Conservation (phyloP, 331 rosid species). For the Prunus yedoensis region DNA sequence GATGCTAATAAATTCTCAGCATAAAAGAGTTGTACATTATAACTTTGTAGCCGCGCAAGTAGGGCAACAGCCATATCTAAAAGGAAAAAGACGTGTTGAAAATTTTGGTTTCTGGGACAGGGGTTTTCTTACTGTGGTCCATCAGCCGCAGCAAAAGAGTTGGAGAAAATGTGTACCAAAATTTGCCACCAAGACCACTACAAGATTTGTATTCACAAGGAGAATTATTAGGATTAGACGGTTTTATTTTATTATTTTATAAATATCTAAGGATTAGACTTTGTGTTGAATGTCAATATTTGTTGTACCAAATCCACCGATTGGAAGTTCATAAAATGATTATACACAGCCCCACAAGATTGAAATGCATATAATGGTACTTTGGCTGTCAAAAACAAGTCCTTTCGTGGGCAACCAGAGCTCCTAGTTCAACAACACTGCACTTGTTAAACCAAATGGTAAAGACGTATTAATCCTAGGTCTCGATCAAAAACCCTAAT, state of each 20-base stretch:
- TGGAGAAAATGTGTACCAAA: constrained; percentile 70
- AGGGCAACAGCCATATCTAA: too few species aligned
- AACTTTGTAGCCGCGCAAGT: too few species aligned
- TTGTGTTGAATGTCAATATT: neutral
- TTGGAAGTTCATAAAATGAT: constrained; percentile 21
- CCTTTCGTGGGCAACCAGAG: too few species aligned
- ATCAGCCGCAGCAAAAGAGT: constrained; percentile 57
- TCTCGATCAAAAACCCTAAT: too few species aligned
- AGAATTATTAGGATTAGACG: constrained; percentile 46
- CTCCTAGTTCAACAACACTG: too few species aligned
- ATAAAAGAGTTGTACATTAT: neutral
- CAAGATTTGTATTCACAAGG: constrained; percentile 89
- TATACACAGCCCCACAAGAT: constrained; percentile 7
- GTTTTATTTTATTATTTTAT: neutral
- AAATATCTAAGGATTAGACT: neutral
- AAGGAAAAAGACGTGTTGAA: neutral
- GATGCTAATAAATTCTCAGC: constrained; percentile 7
- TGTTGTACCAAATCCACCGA: constrained; percentile 33
- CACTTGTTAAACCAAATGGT: too few species aligned
- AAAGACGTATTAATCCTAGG: too few species aligned
- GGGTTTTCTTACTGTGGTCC: constrained; percentile 93
- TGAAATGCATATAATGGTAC: neutral
- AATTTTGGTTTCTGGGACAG: constrained; percentile 41
- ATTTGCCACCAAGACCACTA: constrained; percentile 73
- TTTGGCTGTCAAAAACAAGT: too few species aligned